These are phyloP conservation scores for Prinsepia uniflora DNA, from an alignment of 306 rosid species.

Conservation along the genomic window DNA sequence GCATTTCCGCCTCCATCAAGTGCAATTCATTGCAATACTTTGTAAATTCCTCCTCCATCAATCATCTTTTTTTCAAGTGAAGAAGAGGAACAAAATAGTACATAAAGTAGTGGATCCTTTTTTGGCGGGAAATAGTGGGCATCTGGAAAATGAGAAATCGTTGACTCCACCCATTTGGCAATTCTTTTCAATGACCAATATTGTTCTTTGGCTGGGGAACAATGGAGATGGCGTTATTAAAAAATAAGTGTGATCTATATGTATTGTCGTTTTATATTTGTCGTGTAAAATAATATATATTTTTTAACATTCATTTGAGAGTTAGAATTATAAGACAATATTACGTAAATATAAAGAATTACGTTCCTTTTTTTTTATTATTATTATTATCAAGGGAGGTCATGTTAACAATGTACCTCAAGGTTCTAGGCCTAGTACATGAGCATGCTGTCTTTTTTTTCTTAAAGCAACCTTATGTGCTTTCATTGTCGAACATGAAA, in stretches of 20 bases:
- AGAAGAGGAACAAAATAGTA: neutral
- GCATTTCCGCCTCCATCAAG: neutral
- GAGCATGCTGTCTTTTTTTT: neutral
- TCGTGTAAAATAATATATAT: no score
- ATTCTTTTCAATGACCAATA: neutral
- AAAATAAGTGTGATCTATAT: no score
- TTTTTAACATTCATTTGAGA: no score
- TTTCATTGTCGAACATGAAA: neutral
- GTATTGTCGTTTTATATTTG: no score
- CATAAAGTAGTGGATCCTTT: neutral
- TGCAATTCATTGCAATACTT: neutral
- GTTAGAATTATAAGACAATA: no score
- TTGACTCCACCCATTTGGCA: neutral
- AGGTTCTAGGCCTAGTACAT: no score
- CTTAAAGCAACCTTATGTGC: neutral
- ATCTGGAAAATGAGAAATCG: constrained; percentile 22
- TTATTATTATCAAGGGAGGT: no score
- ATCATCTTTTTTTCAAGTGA: neutral
- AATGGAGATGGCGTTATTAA: no score
- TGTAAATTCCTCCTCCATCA: neutral
- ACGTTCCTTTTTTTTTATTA: no score
- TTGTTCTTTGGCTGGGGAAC: no score
- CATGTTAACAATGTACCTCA: no score
- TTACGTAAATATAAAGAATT: no score
- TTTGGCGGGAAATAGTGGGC: neutral